A percentile compares a stretch with the other conserved stretches of the same genome.
Evolutionary conservation across 1,284 basidiomycete genomes (phyloP).

Genomic region (Schizophyllum commune): DNA sequence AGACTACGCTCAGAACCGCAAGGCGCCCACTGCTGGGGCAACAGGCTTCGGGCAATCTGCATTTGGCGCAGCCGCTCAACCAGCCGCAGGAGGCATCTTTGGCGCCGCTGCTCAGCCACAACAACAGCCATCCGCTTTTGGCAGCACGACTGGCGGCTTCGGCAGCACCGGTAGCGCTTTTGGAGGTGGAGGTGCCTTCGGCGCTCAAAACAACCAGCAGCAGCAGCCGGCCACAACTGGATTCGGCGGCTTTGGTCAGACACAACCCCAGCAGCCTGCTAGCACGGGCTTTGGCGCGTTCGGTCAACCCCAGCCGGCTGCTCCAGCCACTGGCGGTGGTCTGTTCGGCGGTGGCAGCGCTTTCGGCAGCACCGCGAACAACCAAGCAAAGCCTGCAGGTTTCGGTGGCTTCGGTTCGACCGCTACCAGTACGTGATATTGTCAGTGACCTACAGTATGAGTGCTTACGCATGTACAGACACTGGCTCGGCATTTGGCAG

Average conservation of each 20-base stretch:
- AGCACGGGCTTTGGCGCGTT: constrained; percentile 21
- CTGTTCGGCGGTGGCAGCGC: constrained; percentile 17
- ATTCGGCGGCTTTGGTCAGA: constrained; percentile 31
- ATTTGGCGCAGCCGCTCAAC: constrained; percentile 32
- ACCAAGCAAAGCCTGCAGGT: constrained; percentile 26
- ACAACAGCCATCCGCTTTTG: constrained; percentile 15
- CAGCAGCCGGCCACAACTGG: constrained; percentile 14
- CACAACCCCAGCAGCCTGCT: constrained; percentile 18
- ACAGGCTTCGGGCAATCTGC: constrained; percentile 37
- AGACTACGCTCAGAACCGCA: constrained; percentile 72
- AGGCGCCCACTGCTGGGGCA: constrained; percentile 47
- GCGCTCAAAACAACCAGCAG: constrained; percentile 16
- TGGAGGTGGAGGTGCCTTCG: constrained; percentile 28
- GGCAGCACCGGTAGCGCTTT: constrained; percentile 28
- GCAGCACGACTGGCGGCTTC: constrained; percentile 11
- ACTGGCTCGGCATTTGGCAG: constrained; percentile 12
- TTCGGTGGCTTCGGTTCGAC: constrained; percentile 33
- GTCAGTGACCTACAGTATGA: constrained; percentile 8
- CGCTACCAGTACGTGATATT: neutral
- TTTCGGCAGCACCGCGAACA: constrained; percentile 27
- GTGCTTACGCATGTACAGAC: neutral
- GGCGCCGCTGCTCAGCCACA: constrained; percentile 29
- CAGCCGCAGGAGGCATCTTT: constrained; percentile 32
- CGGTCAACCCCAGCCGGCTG: constrained; percentile 20
- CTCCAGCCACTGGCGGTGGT: constrained; percentile 9